Conservation (phyloP, 495 filamentous ascomycete species). For the Talaromyces borbonicus region DNA sequence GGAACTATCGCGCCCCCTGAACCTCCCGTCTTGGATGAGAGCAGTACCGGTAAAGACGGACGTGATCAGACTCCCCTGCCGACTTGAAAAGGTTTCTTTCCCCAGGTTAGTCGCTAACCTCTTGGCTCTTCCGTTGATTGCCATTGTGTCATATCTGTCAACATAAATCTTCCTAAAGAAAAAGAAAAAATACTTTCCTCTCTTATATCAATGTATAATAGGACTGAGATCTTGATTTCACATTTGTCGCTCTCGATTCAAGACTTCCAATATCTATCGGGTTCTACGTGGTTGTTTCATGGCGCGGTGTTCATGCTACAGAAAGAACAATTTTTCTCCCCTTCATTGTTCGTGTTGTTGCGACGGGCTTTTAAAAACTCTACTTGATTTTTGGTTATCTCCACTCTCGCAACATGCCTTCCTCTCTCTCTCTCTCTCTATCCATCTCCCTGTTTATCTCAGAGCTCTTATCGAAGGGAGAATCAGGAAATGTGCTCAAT, state of each 20-base stretch:
- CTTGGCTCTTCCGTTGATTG: too few species aligned
- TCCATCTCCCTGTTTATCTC: too few species aligned
- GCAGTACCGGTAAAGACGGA: slow-evolving; percentile 31
- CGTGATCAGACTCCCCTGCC: slow-evolving; percentile 35
- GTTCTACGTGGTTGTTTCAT: neutral
- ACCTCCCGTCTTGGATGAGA: slow-evolving; percentile 27
- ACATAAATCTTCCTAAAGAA: too few species aligned
- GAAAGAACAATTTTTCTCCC: neutral
- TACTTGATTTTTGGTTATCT: too few species aligned
- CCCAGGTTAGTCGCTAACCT: too few species aligned
- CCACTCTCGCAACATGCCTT: too few species aligned
- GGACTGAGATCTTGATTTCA: slow-evolving; percentile 1
- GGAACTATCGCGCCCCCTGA: slow-evolving; percentile 49
- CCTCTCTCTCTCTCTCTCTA: too few species aligned
- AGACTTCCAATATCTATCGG: neutral
- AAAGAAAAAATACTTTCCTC: neutral
- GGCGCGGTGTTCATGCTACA: slow-evolving; percentile 2
- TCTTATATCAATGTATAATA: neutral
- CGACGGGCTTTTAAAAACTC: too few species aligned
- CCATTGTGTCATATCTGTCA: too few species aligned
- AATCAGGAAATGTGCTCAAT: too few species aligned
- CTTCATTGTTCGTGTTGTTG: neutral
- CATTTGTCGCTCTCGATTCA: neutral
- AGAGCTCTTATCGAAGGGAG: too few species aligned
- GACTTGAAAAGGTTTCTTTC: slow-evolving; percentile 13